These are phyloP conservation scores for Fraxinus albicans DNA, from an alignment of 305 asterid genomes.

Conservation along the genomic window DNA sequence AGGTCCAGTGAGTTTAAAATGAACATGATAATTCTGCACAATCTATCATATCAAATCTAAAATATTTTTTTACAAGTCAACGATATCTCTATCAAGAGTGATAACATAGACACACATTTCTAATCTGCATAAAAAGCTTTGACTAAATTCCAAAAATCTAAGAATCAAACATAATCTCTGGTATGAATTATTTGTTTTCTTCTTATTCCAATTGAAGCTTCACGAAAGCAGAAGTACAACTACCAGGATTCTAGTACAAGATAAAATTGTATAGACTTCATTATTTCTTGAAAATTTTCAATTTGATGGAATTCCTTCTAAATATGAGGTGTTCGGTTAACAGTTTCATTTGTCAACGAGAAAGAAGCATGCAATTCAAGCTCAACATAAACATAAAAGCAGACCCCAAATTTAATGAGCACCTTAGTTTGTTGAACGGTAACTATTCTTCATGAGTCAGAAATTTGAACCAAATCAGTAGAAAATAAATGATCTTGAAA, in stretches of 20 bases:
- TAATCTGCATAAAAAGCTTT: slow-evolving; percentile 13
- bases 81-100: slow-evolving; percentile 7
- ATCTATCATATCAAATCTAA: slow-evolving; percentile 10
- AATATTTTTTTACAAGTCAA: neutral
- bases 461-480: neutral
- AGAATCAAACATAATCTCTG: slow-evolving; percentile 14
- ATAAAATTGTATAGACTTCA: neutral
- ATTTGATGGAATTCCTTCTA: neutral
- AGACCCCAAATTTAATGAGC: neutral
- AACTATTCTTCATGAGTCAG: neutral
- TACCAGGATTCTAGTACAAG: neutral
- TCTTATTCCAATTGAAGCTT: neutral
- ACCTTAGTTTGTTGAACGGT: neutral
- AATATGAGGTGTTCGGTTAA: neutral
- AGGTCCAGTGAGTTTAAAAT: neutral
- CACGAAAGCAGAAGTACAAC: neutral
- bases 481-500: neutral
- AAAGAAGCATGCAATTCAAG: neutral
- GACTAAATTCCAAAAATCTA: slow-evolving; percentile 4
- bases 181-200: neutral
- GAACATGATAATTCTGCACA: slow-evolving; percentile 6
- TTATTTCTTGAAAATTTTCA: neutral
- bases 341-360: neutral
- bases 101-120: neutral
- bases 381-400: neutral